These are phyloP conservation scores for Karstenula rhodostoma DNA, from an alignment of 2,329 filamentous ascomycete genomes.

Conservation along the genomic window DNA sequence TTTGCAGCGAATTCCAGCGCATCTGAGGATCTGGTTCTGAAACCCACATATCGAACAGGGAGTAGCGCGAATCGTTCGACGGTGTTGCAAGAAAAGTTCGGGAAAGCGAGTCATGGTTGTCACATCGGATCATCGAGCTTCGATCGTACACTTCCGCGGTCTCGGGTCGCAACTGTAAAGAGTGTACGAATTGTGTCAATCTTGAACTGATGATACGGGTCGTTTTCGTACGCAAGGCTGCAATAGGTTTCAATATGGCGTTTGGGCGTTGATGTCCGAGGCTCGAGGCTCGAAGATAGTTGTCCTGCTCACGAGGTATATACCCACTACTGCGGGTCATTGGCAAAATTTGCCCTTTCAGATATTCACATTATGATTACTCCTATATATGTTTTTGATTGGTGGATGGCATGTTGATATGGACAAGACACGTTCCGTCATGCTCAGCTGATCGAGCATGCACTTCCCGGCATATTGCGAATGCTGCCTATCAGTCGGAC, in stretches of 20 bases:
- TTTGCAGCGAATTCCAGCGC: neutral
- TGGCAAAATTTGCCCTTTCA: neutral
- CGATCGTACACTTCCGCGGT: too few relatives aligned
- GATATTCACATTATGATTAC: neutral
- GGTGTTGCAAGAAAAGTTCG: neutral
- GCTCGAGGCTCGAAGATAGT: neutral
- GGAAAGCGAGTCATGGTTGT: neutral
- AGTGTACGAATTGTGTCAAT: neutral
- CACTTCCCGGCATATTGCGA: neutral
- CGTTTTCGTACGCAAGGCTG: neutral
- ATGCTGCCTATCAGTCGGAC: neutral
- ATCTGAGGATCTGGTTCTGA: neutral
- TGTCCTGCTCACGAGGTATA: neutral
- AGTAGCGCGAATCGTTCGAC: neutral
- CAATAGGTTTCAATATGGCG: neutral
- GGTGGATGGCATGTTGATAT: neutral
- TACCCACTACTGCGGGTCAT: conserved; percentile 1
- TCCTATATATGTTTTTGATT: neutral
- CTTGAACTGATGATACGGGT: neutral
- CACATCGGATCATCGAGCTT: neutral
- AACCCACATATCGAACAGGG: neutral
- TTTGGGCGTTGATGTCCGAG: neutral
- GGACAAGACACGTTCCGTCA: neutral
- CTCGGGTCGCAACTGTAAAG: neutral
- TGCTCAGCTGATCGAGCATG: neutral